Evolutionary conservation across 2,329 filamentous ascomycete species (phyloP).

Genomic region (Thelonectria rubi): DNA sequence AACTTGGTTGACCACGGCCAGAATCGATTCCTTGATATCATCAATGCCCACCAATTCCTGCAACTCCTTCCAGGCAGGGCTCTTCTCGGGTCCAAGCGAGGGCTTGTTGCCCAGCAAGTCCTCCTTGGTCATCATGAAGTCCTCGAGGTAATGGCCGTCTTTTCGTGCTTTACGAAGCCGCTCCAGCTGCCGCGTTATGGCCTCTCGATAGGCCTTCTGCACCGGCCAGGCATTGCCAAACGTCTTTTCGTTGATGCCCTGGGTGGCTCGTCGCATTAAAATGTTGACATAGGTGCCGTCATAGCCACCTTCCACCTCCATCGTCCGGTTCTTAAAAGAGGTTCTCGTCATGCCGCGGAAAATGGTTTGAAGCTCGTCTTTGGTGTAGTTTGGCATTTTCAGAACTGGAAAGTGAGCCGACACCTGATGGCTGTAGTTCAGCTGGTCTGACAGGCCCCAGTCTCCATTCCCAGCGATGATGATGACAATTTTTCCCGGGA

Average conservation of each 20-base stretch:
- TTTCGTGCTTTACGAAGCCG: conserved; percentile 56
- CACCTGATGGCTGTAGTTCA: conserved; percentile 60
- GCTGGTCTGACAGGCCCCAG: conserved; percentile 68
- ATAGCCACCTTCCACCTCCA: conserved; percentile 68
- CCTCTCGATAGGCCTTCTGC: conserved; percentile 62
- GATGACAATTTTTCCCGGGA: conserved; percentile 43
- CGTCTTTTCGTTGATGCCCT: conserved; percentile 67
- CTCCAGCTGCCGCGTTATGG: conserved; percentile 65
- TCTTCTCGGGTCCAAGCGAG: conserved; percentile 58
- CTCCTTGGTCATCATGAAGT: conserved; percentile 59
- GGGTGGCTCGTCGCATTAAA: conserved; percentile 66
- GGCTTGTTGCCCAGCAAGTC: conserved; percentile 77
- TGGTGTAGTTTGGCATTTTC: conserved; percentile 72
- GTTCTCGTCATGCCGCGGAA: conserved; percentile 63
- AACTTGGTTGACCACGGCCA: conserved; percentile 59
- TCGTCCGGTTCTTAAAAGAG: conserved; percentile 56
- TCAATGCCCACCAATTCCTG: conserved; percentile 66
- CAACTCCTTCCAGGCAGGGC: conserved; percentile 66
- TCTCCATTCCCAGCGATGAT: conserved; percentile 43
- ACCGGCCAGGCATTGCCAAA: conserved; percentile 77
- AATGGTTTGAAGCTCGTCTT: conserved; percentile 69
- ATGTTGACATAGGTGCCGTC: conserved; percentile 71
- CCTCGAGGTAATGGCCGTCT: conserved; percentile 38
- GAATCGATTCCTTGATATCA: conserved; percentile 64
- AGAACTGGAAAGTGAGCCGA: conserved; percentile 49